Evolutionary conservation across 768 basidiomycete species (phyloP), one percentile per base, ranked within the genome.

Genomic region (Mycena epipterygia): DNA sequence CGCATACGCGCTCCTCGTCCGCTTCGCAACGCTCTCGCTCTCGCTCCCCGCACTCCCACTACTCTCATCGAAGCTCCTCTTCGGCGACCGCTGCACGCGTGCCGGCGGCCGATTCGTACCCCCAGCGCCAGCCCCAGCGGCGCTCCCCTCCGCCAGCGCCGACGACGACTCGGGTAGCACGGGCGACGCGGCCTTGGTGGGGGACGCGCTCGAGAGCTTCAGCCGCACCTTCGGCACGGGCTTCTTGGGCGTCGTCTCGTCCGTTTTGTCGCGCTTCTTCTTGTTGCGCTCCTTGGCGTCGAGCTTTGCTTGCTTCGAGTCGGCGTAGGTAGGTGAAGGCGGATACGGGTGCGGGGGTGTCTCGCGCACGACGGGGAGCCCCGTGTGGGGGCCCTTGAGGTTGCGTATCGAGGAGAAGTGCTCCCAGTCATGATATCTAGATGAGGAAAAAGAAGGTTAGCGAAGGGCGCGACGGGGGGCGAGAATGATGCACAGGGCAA

Each of bases 331-430:
- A 25, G 82, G 72, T 13, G 77, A 73, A 29, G 78, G 64, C 52
- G 77, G 77, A 9, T 77, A 81, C 17, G 78, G 64, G n/a, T 76
- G 76, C 12, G 80, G 73, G 3, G 80, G 78, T 0, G 82, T 79
- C 79, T 95, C 94, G 48, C 80, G 76, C 2, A 95, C 89, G 61
- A 81, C 80, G 4, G 94, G 94, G 19, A 90, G 83, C 11, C 95
- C 96, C 0, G 89, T 83, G 77, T 96, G 95, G 0, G 95, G 96
- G 2, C 96, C 96, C 19, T 85, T 85, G 61, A 96, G 82, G 79
- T 95, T 96, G 52, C 96, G 92, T 67, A 97, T 94, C n/a, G 93
- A 94, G 16, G 94, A 95, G 76, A 96, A 97, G 78, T 97, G 96
- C 76, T 97, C 95, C 94, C 94, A 96, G 79, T 96, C 94, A 76